Base-by-base conservation (phyloP, 2,329 filamentous ascomycete species). In the Cladophialophora immunda region DNA sequence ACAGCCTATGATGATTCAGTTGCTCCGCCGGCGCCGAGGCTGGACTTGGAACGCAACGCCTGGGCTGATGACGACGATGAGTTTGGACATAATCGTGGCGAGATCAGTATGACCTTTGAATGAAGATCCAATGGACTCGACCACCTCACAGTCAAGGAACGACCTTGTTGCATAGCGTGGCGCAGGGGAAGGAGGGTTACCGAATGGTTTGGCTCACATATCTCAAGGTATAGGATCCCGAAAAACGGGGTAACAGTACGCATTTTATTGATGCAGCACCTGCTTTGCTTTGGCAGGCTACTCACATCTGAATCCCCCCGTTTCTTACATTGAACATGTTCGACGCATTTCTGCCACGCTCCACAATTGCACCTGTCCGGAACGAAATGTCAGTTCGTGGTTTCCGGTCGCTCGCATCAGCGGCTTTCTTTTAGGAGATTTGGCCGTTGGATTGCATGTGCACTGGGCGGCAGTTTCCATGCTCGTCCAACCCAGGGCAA, bases 61-160 rank as follows among this genome's bases (percentile, higher is more conserved):
- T 94, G 92, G 92, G 89, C 86, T 2, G 90, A 87, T 65, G 83
- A 87, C 54, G 89, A 92, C 53, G 86, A 90, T 32, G 78, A 80
- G 29, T 86, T 91, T 60, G 91, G 91, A 80, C 89, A 88, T 19
- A 85, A 86, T 74, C 90, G 93, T 77, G 87, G 88, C 76, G 90
- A 93, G 78, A 91, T 94, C 70, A 85, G 87, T 34, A 91, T 94
- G 90, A 93, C 90, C 69, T 94, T 94, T 86, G 92, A 90, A 78
- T 92, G 81, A 80, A 52, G 19, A 58, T 15, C 47, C 9, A 50
- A 41, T 32, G n/a, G 54, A 41, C 34, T 38, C 47, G 47, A 59
- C 38, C 50, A 55, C 30, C 47, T 58, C 57, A 27, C 60, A 56
- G 52, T 29, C n/a, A 34, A 55, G 25, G 27, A 29, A 29, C 22